Evolutionary conservation across 176 grass and related monocot species (phyloP).

Genomic region (Avena atlantica): DNA sequence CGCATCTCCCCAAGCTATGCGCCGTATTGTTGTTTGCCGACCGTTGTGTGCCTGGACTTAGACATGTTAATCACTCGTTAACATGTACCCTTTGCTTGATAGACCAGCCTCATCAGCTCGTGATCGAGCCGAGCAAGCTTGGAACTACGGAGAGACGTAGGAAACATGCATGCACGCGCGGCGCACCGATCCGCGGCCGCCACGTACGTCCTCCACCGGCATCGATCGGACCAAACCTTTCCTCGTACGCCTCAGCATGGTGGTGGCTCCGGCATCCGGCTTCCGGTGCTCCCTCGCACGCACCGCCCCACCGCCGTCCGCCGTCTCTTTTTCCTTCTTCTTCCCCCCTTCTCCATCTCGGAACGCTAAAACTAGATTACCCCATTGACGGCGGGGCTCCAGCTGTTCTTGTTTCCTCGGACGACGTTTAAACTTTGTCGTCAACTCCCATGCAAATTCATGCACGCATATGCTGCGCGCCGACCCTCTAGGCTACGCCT

Average conservation of each 20-base stretch:
- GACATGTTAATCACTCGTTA: no score
- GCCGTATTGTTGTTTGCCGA: no score
- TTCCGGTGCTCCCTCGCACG: background rate
- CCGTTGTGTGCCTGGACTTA: no score
- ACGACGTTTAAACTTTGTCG: background rate
- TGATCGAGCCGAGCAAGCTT: background rate
- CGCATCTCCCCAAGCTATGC: no score
- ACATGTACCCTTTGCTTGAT: background rate
- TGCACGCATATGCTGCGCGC: background rate
- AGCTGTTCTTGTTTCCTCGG: background rate
- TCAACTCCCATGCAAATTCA: background rate
- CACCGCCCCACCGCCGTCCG: slow-evolving; percentile 43
- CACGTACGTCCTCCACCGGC: no score
- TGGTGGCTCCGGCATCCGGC: background rate
- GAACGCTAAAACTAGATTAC: background rate
- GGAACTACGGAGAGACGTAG: no score
- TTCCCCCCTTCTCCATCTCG: slow-evolving; percentile 1
- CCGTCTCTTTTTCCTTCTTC: background rate
- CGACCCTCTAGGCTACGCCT: background rate
- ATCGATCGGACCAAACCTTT: no score
- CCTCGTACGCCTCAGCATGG: no score
- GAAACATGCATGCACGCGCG: no score
- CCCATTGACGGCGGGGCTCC: background rate
- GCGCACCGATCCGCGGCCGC: no score
- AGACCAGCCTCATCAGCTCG: background rate